phyloP scores from a whole-genome alignment of 2,329 filamentous ascomycete species.

The Fusarium nisikadoi region DNA sequence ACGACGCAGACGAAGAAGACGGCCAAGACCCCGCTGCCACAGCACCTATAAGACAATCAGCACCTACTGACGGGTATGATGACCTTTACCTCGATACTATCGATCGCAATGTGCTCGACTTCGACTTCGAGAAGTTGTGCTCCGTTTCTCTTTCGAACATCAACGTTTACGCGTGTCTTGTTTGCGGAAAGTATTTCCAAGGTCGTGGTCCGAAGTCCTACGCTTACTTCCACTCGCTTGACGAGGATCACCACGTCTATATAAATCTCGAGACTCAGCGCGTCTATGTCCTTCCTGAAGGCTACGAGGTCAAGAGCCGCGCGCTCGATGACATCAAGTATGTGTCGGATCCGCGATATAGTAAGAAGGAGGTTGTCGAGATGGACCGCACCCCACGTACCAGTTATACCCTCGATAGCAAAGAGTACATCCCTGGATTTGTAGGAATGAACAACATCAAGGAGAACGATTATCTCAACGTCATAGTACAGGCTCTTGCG shows the following conservation, averaged over 20 bases:
- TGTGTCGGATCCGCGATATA: slow-evolving; percentile 90
- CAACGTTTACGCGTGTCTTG: slow-evolving; percentile 97
- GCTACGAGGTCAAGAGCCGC: slow-evolving; percentile 95
- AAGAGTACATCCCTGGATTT: slow-evolving; percentile 91
- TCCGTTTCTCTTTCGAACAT: slow-evolving; percentile 96
- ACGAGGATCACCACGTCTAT: slow-evolving; percentile 95
- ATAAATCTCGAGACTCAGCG: slow-evolving; percentile 96
- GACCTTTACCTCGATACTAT: slow-evolving; percentile 99
- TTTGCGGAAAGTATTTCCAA: slow-evolving; percentile 98
- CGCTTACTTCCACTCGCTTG: slow-evolving; percentile 96
- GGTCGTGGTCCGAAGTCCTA: slow-evolving; percentile 93
- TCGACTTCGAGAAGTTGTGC: slow-evolving; percentile 98
- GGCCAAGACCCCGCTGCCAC: slow-evolving; percentile 54
- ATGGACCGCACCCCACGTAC: slow-evolving; percentile 73
- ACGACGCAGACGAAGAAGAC: slow-evolving; percentile 53
- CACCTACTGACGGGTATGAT: slow-evolving; percentile 87
- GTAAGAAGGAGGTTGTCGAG: slow-evolving; percentile 79
- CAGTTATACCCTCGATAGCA: slow-evolving; percentile 82
- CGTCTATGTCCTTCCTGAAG: slow-evolving; percentile 92
- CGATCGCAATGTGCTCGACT: slow-evolving; percentile 90
- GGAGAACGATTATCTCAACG: slow-evolving; percentile 98
- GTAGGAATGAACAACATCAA: slow-evolving; percentile 99
- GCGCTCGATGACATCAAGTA: slow-evolving; percentile 98
- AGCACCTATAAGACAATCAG: slow-evolving; percentile 65
- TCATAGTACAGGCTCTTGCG: slow-evolving; percentile 88